These are phyloP conservation scores for Penicillium sp. DNA, from an alignment of 2,329 filamentous ascomycete species.

Conservation along the genomic window DNA sequence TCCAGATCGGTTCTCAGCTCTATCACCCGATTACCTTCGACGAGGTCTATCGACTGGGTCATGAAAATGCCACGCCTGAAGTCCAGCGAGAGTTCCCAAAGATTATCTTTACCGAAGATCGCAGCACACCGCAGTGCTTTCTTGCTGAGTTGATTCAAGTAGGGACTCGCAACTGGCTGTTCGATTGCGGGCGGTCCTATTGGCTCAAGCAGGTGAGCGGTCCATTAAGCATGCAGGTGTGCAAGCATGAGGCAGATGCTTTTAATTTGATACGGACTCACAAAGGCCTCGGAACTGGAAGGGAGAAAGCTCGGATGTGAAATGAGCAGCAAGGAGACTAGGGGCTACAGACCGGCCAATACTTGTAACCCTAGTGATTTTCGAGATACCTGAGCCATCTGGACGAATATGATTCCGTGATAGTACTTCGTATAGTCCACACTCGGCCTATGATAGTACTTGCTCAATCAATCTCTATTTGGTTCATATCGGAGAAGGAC, in stretches of 20 bases:
- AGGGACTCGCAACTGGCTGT: conserved; percentile 32
- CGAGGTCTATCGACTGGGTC: conserved; percentile 22
- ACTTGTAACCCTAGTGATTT: not conserved
- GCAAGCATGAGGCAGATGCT: conserved; percentile 25
- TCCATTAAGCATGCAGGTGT: conserved; percentile 27
- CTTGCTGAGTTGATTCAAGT: conserved; percentile 35
- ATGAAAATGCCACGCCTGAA: conserved; percentile 20
- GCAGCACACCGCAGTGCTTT: conserved; percentile 26
- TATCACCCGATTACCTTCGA: conserved; percentile 32
- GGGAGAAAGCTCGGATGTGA: conserved; percentile 23
- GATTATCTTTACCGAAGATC: conserved; percentile 30
- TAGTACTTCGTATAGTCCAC: not conserved
- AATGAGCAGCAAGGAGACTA: not conserved
- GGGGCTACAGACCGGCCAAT: not conserved
- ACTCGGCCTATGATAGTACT: not conserved
- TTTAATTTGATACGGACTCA: conserved; percentile 23
- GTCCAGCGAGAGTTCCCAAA: conserved; percentile 24
- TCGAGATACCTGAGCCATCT: not conserved
- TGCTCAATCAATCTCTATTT: not conserved
- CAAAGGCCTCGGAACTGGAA: conserved; percentile 20
- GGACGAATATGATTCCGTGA: not conserved
- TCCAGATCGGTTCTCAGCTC: conserved; percentile 31
- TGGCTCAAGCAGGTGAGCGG: conserved; percentile 33
- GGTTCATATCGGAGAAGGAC: not conserved
- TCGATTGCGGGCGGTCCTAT: conserved; percentile 34